Evolutionary conservation across 2,329 filamentous ascomycete species (phyloP).

Genomic region (Cladosporium sphaerospermum): DNA sequence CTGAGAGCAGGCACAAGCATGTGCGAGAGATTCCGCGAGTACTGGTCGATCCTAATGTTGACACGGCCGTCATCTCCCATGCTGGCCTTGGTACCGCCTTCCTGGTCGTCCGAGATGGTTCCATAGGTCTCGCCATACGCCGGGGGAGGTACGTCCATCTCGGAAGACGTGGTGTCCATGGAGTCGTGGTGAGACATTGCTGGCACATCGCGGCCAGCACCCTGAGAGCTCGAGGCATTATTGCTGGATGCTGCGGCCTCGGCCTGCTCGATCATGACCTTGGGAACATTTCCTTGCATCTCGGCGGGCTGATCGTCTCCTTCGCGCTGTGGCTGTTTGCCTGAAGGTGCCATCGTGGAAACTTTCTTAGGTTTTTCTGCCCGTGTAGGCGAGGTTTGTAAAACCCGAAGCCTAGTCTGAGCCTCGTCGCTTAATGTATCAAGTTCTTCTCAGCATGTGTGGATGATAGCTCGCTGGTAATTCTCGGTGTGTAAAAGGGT

Average conservation of each 20-base stretch:
- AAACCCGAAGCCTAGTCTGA: too few relatives aligned
- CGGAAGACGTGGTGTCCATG: slow-evolving; percentile 7
- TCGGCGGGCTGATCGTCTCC: neutral
- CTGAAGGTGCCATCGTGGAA: neutral
- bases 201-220: slow-evolving; percentile 13
- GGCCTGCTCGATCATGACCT: slow-evolving; percentile 25
- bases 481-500: too few relatives aligned
- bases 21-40: slow-evolving; percentile 57
- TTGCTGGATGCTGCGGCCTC: slow-evolving; percentile 22
- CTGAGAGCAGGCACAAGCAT: slow-evolving; percentile 60
- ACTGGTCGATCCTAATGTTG: slow-evolving; percentile 73
- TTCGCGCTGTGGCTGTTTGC: slow-evolving; percentile 6
- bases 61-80: slow-evolving; percentile 63
- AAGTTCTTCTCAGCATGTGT: too few relatives aligned
- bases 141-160: slow-evolving; percentile 30
- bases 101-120: slow-evolving; percentile 31
- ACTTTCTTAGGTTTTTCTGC: too few relatives aligned
- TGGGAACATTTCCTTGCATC: slow-evolving; percentile 14
- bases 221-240: slow-evolving; percentile 11
- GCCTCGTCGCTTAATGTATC: too few relatives aligned
- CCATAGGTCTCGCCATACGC: slow-evolving; percentile 36
- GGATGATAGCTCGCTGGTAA: too few relatives aligned
- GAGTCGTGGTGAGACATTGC: slow-evolving; percentile 1
- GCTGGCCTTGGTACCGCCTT: slow-evolving; percentile 33
- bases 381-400: too few relatives aligned